These are phyloP conservation scores for Hirschioporus abietinus DNA, from an alignment of 768 basidiomycete species.

Conservation along the genomic window DNA sequence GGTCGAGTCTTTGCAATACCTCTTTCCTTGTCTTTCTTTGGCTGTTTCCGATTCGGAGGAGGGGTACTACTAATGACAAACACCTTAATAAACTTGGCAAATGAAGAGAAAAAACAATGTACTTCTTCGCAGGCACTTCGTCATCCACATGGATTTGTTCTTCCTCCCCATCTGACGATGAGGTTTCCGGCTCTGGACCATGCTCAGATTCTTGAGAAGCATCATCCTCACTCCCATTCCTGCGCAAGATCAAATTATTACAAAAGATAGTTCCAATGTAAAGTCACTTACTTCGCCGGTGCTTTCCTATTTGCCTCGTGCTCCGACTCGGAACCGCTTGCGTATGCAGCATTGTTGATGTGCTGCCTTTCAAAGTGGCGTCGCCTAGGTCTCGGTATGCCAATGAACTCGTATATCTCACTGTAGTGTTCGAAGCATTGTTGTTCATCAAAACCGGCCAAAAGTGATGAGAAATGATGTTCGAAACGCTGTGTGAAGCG, in stretches of 20 bases:
- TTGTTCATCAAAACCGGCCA: slow-evolving; percentile 33
- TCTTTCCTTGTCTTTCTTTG: no score
- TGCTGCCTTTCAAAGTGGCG: slow-evolving; percentile 19
- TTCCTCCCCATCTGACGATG: background rate
- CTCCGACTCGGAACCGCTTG: background rate
- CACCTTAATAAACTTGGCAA: no score
- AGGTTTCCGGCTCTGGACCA: background rate
- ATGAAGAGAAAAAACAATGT: no score
- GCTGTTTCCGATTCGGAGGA: background rate
- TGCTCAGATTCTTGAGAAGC: background rate
- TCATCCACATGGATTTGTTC: background rate
- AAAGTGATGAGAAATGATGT: slow-evolving; percentile 37
- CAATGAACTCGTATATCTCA: slow-evolving; percentile 38
- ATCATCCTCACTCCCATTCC: background rate
- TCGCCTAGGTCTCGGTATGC: slow-evolving; percentile 31
- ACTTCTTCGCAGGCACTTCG: background rate
- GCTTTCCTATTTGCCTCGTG: background rate
- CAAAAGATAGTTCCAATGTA: no score
- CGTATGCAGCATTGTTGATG: background rate
- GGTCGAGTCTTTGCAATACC: no score
- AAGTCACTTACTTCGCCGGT: background rate
- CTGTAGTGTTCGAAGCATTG: slow-evolving; percentile 33
- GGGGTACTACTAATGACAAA: no score
- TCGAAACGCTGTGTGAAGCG: slow-evolving; percentile 45
- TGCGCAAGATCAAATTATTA: background rate